Base-by-base conservation (phyloP, 2,329 filamentous ascomycete genomes). In the Xenosphaeropsis pyriputrescens region DNA sequence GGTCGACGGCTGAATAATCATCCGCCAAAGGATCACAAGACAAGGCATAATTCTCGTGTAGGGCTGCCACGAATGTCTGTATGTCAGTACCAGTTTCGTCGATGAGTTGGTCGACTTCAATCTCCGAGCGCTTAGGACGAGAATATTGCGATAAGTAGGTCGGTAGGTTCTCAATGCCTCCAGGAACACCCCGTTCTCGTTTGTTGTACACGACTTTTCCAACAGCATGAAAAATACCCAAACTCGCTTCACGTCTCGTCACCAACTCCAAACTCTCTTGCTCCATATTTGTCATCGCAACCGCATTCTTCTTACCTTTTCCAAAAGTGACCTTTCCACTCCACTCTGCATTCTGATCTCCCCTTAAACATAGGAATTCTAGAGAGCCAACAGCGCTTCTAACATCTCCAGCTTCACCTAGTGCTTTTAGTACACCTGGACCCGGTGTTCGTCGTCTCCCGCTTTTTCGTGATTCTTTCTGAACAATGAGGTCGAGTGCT, bases 141-240 rank as follows among this genome's bases (percentile, higher is more conserved):
- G 71, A 65, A 45, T 68, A 58, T 9, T 72, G 65, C 3, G 65
- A 61, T 29, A 83, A 55, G 53, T 75, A 70, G n/a, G 56, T 48
- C 5, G 79, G 79, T 14, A 85, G 60, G 17, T 57, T 57, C 47
- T 80, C 75, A 3, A 62, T 62, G 22, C 65, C 59, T 7, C 53
- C 53, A 7, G 54, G 41, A 33, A 53, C 49, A 33, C 56, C 47
- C 11, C 66, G 58, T 18, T 79, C 75, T 34, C 91, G 73, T 56
- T 95, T 98, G 62, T 98, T 98, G 62, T 96, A 93, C 1, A 96
- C 79, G 2, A 98, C 84, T 54, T 91, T 95, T 3, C 89, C 91
- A 11, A 96, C 83, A 1, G 91, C 86, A 56, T 98, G 91, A 52
- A 98, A 98, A 36, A 98, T 85, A 2, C 89, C 91, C 2, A 98